Base-by-base conservation (phyloP, 2,329 filamentous ascomycete species). In the Fusarium keratoplasticum region DNA sequence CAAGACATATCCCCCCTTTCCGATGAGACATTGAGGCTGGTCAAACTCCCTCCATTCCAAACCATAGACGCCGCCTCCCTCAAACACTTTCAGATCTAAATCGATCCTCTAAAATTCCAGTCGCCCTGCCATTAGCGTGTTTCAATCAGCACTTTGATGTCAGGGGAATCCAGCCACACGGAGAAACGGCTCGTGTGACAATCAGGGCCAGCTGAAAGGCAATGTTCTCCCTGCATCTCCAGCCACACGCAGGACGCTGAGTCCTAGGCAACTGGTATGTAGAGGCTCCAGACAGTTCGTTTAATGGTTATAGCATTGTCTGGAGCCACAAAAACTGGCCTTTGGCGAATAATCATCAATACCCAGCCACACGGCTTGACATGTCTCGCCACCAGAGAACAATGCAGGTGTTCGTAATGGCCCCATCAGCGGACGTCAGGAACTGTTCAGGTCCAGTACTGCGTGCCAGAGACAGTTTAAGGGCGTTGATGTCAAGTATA, bases 41-140 rank as follows among this genome's bases (percentile, higher is more conserved):
- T 29, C 36, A 58, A 58, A 36, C 61, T n/a, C 65, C 59, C 36
- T 69, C 14, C 76, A 78, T 78, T 78, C 76, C 76, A 67, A 14
- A 2, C 18, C 16, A 6, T 25, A 40, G 31, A 54, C 58, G 7
- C 59, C 14, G 59, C 73, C 73, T 44, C 74, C 71, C 64, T 73
- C 50, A 64, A 62, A 54, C 58, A 57, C 57, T 57, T 54, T 13
- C 25, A 9, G 50, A 47, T 62, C 7, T 44, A 44, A 64, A 70
- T 61, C 20, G 20, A 42, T 31, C 50, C 31, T 44, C 31, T 0
- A 5, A 33, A 42, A 67, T 71, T 70, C 63, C 70, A 71, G 20
- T 58, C 10, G 5, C 33, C 7, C 27, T 33, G n/a, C 11, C 11
- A 14, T 11, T 20, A 54, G 38, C 16, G 11, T 55, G 59, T 66